phyloP scores from a whole-genome alignment of 2,329 filamentous ascomycete species.

The Raffaelea ambrosiae region DNA sequence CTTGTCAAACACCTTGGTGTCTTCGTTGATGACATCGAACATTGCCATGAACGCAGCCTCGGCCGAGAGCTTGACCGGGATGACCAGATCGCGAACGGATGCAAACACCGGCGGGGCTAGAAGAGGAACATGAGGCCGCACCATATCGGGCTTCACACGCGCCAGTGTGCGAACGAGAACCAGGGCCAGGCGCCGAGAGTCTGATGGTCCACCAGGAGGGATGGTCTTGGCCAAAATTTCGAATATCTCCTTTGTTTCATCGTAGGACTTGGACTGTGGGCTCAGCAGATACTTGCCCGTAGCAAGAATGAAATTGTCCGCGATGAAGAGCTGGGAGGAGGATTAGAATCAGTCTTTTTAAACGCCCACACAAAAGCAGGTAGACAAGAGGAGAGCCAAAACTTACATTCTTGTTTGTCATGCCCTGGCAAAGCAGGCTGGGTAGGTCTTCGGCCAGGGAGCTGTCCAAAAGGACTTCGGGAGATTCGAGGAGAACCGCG shows the following conservation, averaged over 20 bases:
- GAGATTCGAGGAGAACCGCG: slow-evolving; percentile 74
- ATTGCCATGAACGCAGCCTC: slow-evolving; percentile 90
- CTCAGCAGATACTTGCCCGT: slow-evolving; percentile 83
- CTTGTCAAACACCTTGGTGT: slow-evolving; percentile 80
- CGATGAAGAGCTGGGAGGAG: slow-evolving; percentile 58
- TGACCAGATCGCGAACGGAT: slow-evolving; percentile 81
- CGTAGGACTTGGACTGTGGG: slow-evolving; percentile 60
- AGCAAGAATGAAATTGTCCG: slow-evolving; percentile 81
- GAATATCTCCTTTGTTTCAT: slow-evolving; percentile 71
- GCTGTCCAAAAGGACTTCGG: slow-evolving; percentile 57
- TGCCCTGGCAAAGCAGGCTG: slow-evolving; percentile 69
- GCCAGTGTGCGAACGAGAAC: slow-evolving; percentile 82
- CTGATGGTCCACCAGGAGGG: slow-evolving; percentile 66
- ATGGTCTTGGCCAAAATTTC: slow-evolving; percentile 68
- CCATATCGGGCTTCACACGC: slow-evolving; percentile 68
- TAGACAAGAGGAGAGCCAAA: slow-evolving; percentile 2
- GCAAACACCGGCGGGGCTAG: slow-evolving; percentile 82
- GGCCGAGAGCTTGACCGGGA: slow-evolving; percentile 90
- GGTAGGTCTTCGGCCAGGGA: slow-evolving; percentile 65
- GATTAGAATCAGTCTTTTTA: background rate
- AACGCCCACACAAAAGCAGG: no score
- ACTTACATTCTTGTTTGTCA: slow-evolving; percentile 67
- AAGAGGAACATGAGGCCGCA: slow-evolving; percentile 70
- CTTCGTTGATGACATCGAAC: slow-evolving; percentile 84
- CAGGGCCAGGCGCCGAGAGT: slow-evolving; percentile 77